These are phyloP conservation scores for Psilocybe sp. DNA, from an alignment of 768 basidiomycete species.

Conservation along the genomic window DNA sequence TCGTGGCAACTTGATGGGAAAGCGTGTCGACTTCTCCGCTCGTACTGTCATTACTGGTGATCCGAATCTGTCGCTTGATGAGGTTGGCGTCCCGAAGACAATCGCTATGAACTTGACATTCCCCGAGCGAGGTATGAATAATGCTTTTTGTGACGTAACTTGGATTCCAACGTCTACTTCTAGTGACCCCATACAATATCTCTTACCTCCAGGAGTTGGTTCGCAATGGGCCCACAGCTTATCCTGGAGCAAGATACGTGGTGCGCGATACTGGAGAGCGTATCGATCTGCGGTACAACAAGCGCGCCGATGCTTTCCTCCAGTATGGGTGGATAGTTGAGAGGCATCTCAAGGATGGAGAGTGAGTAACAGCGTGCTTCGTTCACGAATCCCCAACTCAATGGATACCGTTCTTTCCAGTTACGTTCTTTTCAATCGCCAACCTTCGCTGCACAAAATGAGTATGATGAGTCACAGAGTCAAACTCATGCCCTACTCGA, in stretches of 20 bases:
- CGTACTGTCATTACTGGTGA: constrained; percentile 99
- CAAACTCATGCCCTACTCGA: constrained; percentile 90
- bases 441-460: constrained; percentile 99
- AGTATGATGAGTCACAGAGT: constrained; percentile 99
- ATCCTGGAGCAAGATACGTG: constrained; percentile 96
- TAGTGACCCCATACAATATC: constrained; percentile 98
- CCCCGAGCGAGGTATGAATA: constrained; percentile 82
- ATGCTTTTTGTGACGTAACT: not conserved
- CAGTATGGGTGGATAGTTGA: constrained; percentile 99
- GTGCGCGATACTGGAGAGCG: constrained; percentile 97
- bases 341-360: constrained; percentile 95
- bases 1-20: constrained; percentile 98
- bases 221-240: constrained; percentile 88
- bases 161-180: not conserved
- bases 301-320: constrained; percentile 89
- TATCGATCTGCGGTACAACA: constrained; percentile 95
- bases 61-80: constrained; percentile 92
- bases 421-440: constrained; percentile 94
- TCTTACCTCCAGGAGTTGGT: constrained; percentile 92
- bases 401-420: constrained; percentile 32
- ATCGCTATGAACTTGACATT: constrained; percentile 98
- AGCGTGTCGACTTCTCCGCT: constrained; percentile 98
- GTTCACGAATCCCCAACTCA: constrained; percentile 1
- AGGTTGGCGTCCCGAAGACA: constrained; percentile 92
- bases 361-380: constrained; percentile 54